Evolutionary conservation across 768 basidiomycete genomes (phyloP), one percentile per base, ranked within the genome.

Genomic region (Mrakia hoshinonis): DNA sequence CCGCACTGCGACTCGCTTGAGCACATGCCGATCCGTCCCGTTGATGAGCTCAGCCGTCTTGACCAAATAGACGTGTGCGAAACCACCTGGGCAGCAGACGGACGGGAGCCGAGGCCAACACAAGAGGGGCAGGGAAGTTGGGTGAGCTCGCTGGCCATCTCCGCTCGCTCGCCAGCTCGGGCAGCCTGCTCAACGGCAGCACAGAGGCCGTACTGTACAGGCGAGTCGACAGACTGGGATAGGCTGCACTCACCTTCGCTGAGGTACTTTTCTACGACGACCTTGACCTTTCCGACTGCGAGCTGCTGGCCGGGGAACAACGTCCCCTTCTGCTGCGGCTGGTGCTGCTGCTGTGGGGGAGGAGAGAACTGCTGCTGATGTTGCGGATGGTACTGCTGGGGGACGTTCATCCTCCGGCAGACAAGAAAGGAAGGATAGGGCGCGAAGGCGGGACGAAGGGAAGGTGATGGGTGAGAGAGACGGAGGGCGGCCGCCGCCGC

Each of bases 61-160:
- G 62, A 97, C 94, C 73, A 99, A 87, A 81, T 99, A 99, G 49
- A 99, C 95, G 81, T 97, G 91, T 9, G 96, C 94, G 80, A 96
- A 99, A 22, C 96, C 96, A 81, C 96, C 93, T 96, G 77, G 39
- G 34, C 26, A 51, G n/a, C n/a, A n/a, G n/a, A n/a, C n/a, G n/a
- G n/a, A n/a, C n/a, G n/a, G n/a, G n/a, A n/a, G n/a, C n/a, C n/a
- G n/a, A n/a, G n/a, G n/a, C n/a, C 12, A 15, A 29, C 13, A 46
- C 22, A 70, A 24, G 31, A 46, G 60, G 68, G 60, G 55, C 60
- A 72, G 77, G 72, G 70, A 76, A 62, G 68, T 55, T 73, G 36
- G 47, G 55, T 38, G 52, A 34, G 49, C 72, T 43, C 73, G 68
- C 71, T 49, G 66, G 73, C 60, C 74, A 48, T 22, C 61, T 43